Percentiles rank a stretch among this genome's conserved stretches.
These are phyloP conservation scores for Corylus americana DNA, from an alignment of 306 rosid species.

Conservation along the genomic window DNA sequence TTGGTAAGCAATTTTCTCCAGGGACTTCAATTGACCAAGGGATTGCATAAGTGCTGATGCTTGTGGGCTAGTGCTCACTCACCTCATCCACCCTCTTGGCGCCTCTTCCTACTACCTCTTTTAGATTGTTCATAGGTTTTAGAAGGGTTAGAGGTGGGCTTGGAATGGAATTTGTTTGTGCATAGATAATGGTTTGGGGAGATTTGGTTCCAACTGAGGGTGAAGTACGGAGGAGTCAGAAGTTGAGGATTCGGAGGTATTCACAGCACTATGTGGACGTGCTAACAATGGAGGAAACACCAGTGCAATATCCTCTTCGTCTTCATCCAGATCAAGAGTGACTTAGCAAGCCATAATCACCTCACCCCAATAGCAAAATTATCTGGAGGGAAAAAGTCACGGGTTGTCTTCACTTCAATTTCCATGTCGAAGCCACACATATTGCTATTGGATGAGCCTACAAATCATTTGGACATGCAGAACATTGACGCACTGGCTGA, in stretches of 20 bases:
- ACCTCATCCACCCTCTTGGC: too few species aligned
- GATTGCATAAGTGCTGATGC: too few species aligned
- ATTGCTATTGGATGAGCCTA: constrained; percentile 74
- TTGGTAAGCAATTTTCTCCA: too few species aligned
- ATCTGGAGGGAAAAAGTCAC: constrained; percentile 67
- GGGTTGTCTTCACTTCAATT: constrained; percentile 81
- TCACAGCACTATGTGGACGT: constrained; percentile 71
- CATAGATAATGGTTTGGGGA: too few species aligned
- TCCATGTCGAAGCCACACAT: constrained; percentile 85
- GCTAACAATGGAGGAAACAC: constrained; percentile 69
- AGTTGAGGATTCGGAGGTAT: constrained; percentile 66
- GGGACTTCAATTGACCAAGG: too few species aligned
- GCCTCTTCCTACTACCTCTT: too few species aligned
- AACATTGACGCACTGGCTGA: constrained; percentile 75
- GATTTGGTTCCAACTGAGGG: constrained; percentile 50
- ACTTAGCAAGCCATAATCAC: constrained; percentile 70
- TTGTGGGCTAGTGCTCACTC: too few species aligned
- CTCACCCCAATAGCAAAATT: constrained; percentile 70
- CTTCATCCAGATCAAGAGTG: constrained; percentile 76
- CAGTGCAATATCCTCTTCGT: constrained; percentile 63
- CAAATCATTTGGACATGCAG: constrained; percentile 81
- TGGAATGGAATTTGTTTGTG: too few species aligned
- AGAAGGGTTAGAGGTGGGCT: too few species aligned
- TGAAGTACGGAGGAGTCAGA: constrained; percentile 69
- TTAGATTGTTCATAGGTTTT: too few species aligned